Evolutionary conservation across 441 rosid species (phyloP), one percentile per base, ranked within the genome.

Genomic region (Kokia cookei): DNA sequence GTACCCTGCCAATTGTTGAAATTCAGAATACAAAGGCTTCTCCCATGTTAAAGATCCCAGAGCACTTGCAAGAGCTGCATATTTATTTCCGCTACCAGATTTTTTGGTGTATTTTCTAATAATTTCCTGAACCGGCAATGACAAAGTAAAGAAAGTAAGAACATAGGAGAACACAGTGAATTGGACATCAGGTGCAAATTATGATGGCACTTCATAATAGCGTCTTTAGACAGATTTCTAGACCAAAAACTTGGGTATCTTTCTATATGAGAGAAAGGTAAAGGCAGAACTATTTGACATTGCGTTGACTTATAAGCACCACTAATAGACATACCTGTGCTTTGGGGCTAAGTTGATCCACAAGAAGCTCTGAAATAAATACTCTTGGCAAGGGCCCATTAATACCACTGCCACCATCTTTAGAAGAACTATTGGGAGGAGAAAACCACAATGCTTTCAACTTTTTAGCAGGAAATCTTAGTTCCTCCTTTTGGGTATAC

Each of bases 391-490:
- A 81, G 75, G 99, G 97, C 7, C 97, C 98, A 61, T 82, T 62
- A 53, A 86, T 82, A 32, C 97, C 90, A 54, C 81, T 80, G 57
- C 94, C 93, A 66, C 74, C 80, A 69, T 79, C 82, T 42, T 73
- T 57, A 57, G 14, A 60, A 47, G 83, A 76, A 83, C 40, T 68
- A 75, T 66, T 35, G 50, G 98, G 99, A 75, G 98, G 99, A 12
- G 99, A 85, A 86, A 93, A 91, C 99, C 99, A 95, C 61, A 95
- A 74, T 12, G 99, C 99, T 81, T 87, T 89, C 72, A 95, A 81
- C 75, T 95, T 93, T 80, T 95, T 95, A 0, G 93, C 99, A 1
- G 94, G 98, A 83, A 95, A 95, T 29, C 84, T 87, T n/a, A 94
- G 79, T 86, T 92, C 96, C 72, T 91, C 97, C 79, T 69, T 80